A percentile compares a stretch with the other conserved stretches of the same genome.
Evolutionary conservation across 2,329 filamentous ascomycete genomes (phyloP).

Genomic region (Periconia sp.): DNA sequence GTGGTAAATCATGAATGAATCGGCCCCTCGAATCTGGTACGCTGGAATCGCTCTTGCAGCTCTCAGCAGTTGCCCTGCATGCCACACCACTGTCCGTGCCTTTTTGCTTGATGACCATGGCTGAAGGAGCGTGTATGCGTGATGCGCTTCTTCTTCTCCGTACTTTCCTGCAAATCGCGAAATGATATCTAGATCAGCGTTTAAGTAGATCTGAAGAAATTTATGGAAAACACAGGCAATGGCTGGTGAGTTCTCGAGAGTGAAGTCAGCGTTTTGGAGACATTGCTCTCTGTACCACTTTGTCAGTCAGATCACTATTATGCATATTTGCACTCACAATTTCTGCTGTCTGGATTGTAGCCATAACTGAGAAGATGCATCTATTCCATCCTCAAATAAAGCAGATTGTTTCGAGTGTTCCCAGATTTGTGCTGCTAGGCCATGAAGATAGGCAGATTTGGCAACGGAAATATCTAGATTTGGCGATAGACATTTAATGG

Average conservation of each 20-base stretch:
- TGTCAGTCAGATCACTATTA: conserved; percentile 9
- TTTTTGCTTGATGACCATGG: conserved; percentile 50
- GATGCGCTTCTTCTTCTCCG: no score
- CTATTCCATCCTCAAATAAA: conserved; percentile 13
- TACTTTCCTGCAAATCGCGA: no score
- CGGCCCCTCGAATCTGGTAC: conserved; percentile 20
- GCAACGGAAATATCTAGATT: conserved; percentile 1
- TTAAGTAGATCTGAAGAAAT: conserved; percentile 59
- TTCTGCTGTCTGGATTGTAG: conserved; percentile 1
- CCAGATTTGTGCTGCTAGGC: conserved; percentile 21
- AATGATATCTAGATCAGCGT: no score
- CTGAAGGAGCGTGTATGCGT: conserved; percentile 27
- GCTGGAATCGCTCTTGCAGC: conserved; percentile 15
- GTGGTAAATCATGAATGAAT: conserved; percentile 23
- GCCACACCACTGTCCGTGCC: conserved; percentile 17
- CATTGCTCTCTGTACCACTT: conserved; percentile 41
- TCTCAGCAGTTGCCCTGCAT: conserved; percentile 21
- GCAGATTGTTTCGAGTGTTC: conserved; percentile 17
- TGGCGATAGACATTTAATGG: no score
- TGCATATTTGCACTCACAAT: no score
- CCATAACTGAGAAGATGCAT: conserved; percentile 22
- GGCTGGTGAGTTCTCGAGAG: conserved; percentile 33
- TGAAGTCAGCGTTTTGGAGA: conserved; percentile 51
- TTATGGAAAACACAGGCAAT: conserved; percentile 41
- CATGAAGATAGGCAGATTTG: conserved; percentile 16